Conservation (phyloP, 768 basidiomycete genomes). For the Hericium coralloides region DNA sequence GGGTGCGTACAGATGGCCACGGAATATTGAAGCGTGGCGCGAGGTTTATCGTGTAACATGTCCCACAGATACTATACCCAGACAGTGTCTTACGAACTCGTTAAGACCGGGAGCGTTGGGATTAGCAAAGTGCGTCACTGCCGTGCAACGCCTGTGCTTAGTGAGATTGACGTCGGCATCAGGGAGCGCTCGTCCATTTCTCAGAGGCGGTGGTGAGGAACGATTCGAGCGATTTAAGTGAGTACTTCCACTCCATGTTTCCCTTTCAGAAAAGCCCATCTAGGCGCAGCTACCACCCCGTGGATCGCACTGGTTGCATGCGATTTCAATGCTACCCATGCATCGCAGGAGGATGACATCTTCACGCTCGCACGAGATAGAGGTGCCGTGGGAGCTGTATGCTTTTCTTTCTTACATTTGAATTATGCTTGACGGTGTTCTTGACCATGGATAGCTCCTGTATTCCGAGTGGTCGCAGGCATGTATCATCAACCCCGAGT, state of each 20-base stretch:
- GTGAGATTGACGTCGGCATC: background rate
- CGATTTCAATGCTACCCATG: constrained; percentile 64
- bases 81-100: constrained; percentile 53
- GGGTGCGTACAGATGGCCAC: constrained; percentile 13
- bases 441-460: constrained; percentile 44
- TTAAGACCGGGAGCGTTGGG: constrained; percentile 38
- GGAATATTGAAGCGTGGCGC: background rate
- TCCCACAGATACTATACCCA: constrained; percentile 20
- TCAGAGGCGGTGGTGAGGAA: constrained; percentile 40
- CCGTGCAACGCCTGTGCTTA: background rate
- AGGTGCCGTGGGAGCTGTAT: constrained; percentile 75
- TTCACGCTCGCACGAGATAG: constrained; percentile 73
- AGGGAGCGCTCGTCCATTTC: constrained; percentile 85
- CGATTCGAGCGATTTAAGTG: constrained; percentile 38
- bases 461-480: constrained; percentile 67
- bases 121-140: constrained; percentile 43
- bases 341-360: constrained; percentile 55
- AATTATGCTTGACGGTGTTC: background rate
- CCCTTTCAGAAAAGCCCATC: background rate
- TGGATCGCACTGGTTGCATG: constrained; percentile 90
- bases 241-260: constrained; percentile 15
- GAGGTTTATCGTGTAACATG: background rate
- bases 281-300: constrained; percentile 52
- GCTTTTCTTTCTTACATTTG: constrained; percentile 14
- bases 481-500: constrained; percentile 69